Base-by-base conservation (phyloP, 371 early-diverging fungal species). In the Mucor sp. region DNA sequence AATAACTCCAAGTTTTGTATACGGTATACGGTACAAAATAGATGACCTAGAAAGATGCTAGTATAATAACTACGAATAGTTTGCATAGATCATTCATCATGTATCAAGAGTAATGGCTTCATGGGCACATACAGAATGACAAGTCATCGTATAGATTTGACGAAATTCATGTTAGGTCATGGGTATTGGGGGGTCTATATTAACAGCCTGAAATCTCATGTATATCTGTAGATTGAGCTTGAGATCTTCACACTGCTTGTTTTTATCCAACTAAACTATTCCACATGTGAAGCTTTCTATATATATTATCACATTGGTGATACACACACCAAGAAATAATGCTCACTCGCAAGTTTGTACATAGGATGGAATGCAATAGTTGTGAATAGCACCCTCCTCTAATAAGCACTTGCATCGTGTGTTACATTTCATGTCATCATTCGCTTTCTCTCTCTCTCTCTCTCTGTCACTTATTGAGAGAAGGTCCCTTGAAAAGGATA, bases 401-500 rank as follows among this genome's bases (percentile, higher is more conserved):
- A 48, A 23, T 48, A 48, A 23, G 9, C 21, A 48, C 23, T 48
- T 48, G 48, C 48, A 23, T 48, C 48, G 48, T 56, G 56, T 56
- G 56, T 56, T 56, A 56, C 56, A 27, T 30, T 56, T 56, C 56
- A 56, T 56, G 56, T 56, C 56, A 56, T 56, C 56, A 56, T 56
- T 30, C 5, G 6, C n/a, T 25, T 23, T 21, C 48, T 23, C 37
- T 21, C 48, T 23, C 14, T 14, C 37, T 37, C 37, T 37, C 48
- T 23, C 14, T 14, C 37, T 37, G 14, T 37, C 12, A 37, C 37
- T 37, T 14, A 14, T 37, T 37, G 30, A 30, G 14, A 15, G 56
- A 56, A 23, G 56, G 56, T 12, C 56, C 56, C 56, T 56, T 56
- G 56, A 56, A 56, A 56, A 56, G 17, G n/a, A 1, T 37, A 37